phyloP scores from a whole-genome alignment of 2,329 filamentous ascomycete genomes.

The Colletotrichum sp. region DNA sequence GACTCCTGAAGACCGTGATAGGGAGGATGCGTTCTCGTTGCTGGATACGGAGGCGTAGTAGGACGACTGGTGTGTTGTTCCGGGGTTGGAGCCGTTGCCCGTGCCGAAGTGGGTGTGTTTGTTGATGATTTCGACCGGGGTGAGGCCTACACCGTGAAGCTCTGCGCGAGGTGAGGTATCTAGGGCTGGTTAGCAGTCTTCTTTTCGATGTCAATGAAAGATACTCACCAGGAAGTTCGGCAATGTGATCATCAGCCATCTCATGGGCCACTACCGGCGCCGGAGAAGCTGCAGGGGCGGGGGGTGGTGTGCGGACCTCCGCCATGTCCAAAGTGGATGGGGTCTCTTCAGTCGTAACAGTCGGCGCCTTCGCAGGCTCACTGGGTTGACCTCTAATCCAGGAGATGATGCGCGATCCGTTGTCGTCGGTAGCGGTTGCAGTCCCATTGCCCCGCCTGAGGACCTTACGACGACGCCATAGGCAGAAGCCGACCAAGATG shows the following conservation, averaged over 20 bases:
- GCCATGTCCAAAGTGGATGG: slow-evolving; percentile 44
- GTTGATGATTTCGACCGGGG: slow-evolving; percentile 43
- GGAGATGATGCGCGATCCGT: slow-evolving; percentile 50
- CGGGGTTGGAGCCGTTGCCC: slow-evolving; percentile 18
- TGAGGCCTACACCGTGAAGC: slow-evolving; percentile 48
- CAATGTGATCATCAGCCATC: slow-evolving; percentile 47
- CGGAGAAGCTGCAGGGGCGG: slow-evolving; percentile 19
- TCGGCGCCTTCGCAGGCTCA: slow-evolving; percentile 45
- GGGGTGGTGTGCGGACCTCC: slow-evolving; percentile 28
- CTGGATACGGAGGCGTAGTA: slow-evolving; percentile 27
- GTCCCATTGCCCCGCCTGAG: slow-evolving; percentile 40
- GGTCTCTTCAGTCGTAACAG: slow-evolving; percentile 50
- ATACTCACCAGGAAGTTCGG: slow-evolving; percentile 52
- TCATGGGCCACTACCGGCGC: slow-evolving; percentile 32
- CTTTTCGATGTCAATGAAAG: accelerated
- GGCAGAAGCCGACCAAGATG: slow-evolving; percentile 53
- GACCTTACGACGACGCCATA: slow-evolving; percentile 57
- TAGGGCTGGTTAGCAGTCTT: slow-evolving; percentile 1
- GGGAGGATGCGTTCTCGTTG: slow-evolving; percentile 19
- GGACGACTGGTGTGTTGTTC: slow-evolving; percentile 33
- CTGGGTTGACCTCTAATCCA: slow-evolving; percentile 56
- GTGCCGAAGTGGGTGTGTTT: slow-evolving; percentile 34
- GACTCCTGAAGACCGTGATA: slow-evolving; percentile 18
- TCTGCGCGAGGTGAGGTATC: slow-evolving; percentile 51
- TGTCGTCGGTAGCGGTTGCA: slow-evolving; percentile 49